Conservation (phyloP, 129 eudicot genomes). For the Logfia minima region DNA sequence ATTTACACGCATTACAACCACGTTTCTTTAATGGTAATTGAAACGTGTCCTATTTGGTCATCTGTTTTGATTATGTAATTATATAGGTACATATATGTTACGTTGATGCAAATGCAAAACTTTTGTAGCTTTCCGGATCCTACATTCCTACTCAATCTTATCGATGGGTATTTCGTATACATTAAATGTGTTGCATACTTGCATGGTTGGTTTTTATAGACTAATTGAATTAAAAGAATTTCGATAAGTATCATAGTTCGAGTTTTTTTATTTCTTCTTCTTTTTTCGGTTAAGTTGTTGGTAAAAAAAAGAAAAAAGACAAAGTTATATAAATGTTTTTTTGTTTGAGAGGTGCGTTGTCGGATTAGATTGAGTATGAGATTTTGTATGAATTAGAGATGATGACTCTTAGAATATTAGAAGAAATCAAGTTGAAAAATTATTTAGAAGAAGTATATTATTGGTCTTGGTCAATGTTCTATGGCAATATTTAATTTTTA, state of each 20-base stretch:
- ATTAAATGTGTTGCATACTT: neutral
- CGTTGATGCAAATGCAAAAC: slow-evolving; percentile 7
- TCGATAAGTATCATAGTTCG: neutral
- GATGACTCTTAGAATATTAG: neutral
- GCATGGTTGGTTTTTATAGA: neutral
- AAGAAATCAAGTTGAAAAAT: neutral
- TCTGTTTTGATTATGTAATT: slow-evolving; percentile 19
- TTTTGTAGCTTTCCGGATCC: neutral
- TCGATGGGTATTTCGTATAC: neutral
- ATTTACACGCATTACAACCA: slow-evolving; percentile 13
- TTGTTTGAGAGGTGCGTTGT: too few relatives aligned
- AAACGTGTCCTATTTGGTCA: slow-evolving; percentile 18
- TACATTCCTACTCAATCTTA: neutral
- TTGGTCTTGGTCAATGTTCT: neutral
- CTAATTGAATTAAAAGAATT: neutral
- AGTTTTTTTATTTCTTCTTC: too few relatives aligned
- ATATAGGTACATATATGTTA: neutral
- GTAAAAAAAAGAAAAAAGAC: too few relatives aligned
- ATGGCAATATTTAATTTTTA: neutral
- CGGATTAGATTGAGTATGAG: too few relatives aligned
- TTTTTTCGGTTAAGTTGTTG: too few relatives aligned
- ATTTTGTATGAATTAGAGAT: neutral
- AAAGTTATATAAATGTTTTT: too few relatives aligned
- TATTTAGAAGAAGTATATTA: neutral
- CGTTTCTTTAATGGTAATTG: slow-evolving; percentile 18